Percentiles rank a stretch among this genome's conserved stretches.
Conservation (phyloP, 1,139 yeast species). For the Debaryomyces singareniensis region DNA sequence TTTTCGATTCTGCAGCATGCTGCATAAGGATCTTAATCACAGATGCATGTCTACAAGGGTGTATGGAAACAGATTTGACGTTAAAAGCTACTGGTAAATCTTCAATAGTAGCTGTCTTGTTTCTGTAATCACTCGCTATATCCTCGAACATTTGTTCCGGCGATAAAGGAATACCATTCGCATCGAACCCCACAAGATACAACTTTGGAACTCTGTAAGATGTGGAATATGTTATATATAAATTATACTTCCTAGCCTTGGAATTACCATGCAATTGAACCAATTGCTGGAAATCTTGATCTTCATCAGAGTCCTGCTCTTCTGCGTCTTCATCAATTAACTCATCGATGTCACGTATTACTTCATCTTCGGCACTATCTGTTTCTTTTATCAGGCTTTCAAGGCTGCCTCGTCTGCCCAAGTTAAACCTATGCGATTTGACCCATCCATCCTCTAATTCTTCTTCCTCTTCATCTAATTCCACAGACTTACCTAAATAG, state of each 20-base stretch:
- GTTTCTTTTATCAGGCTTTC: slow-evolving; percentile 3
- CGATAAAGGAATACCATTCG: slow-evolving; percentile 76
- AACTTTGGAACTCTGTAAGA: slow-evolving; percentile 94
- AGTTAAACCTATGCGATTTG: slow-evolving; percentile 15
- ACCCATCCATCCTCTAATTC: slow-evolving; percentile 58
- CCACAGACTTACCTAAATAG: slow-evolving; percentile 36
- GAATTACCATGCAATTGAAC: slow-evolving; percentile 18
- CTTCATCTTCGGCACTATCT: slow-evolving; percentile 9
- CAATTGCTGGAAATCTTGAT: slow-evolving; percentile 30
- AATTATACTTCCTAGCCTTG: slow-evolving; percentile 67
- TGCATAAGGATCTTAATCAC: slow-evolving; percentile 88
- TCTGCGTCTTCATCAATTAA: slow-evolving; percentile 33
- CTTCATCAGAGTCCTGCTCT: slow-evolving; percentile 25
- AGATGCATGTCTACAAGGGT: slow-evolving; percentile 92
- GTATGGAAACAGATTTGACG: slow-evolving; percentile 84
- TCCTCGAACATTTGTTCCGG: slow-evolving; percentile 95
- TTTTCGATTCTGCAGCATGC: slow-evolving; percentile 27
- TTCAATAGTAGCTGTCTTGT: slow-evolving; percentile 95
- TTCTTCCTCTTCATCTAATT: slow-evolving; percentile 29
- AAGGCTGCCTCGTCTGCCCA: slow-evolving; percentile 6
- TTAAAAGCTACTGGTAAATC: slow-evolving; percentile 77
- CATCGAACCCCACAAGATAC: slow-evolving; percentile 82
- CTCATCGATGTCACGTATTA: slow-evolving; percentile 29
- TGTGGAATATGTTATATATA: slow-evolving; percentile 88
- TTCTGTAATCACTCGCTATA: slow-evolving; percentile 83